Base-by-base conservation (phyloP, 1,284 basidiomycete species). In the Boletus semigastroideus region DNA sequence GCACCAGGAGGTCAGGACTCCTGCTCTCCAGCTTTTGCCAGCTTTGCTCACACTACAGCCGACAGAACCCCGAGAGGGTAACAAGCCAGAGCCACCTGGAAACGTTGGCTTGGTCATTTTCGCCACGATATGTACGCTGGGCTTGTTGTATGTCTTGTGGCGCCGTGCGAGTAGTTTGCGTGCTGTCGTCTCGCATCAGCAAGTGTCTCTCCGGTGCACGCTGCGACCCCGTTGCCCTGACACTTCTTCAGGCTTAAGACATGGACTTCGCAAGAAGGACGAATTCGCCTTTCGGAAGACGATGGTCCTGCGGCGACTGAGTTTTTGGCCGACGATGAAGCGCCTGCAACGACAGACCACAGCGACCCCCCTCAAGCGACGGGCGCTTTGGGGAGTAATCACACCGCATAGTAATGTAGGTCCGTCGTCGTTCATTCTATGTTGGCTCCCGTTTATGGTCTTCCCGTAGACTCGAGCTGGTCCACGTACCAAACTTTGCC, bases 201-300 rank as follows among this genome's bases (percentile, higher is more conserved):
- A 52, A 56, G 82, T 64, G 17, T 71, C 7, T 71, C 6, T 13
- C 38, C 5, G 7, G 34, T 17, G 27, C 37, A 3, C 8, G 37
- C n/a, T 13, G 13, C 27, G 17, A 22, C 45, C 31, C 17, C 31
- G 7, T 45, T 2, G 27, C 5, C 30, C 50, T 54, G 41, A 57
- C n/a, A 2, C 44, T 37, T 33, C 33, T 51, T 28, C 57, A 89
- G 87, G 59, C 65, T 90, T 47, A 83, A 82, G 58, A 80, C 78
- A 9, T 79, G 84, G 69, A 74, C 76, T 1, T 65, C 71, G 13
- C 57, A 67, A 27, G 82, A 84, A 54, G 86, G 87, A 6, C 73
- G 68, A 3, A 85, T 90, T 55, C 79, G 87, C 11, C 74, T 90
- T 25, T 87, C 86, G 37, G 75, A 80, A 59, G 87, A 90, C 56